Evolutionary conservation across 768 basidiomycete genomes (phyloP).

Genomic region (Suillus cothurnatus): DNA sequence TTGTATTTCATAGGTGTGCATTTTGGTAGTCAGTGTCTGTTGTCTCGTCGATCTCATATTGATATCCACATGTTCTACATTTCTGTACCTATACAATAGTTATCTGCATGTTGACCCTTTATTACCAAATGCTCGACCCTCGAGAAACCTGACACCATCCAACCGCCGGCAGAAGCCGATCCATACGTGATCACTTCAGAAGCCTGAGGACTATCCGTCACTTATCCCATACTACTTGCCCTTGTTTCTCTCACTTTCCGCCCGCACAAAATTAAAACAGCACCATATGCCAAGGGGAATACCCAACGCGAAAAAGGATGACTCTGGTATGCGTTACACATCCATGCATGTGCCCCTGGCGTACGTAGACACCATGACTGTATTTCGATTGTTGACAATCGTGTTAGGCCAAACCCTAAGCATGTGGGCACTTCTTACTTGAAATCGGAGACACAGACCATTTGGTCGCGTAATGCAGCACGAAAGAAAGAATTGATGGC

Average conservation of each 20-base stretch:
- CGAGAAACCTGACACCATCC: neutral
- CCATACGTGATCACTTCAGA: neutral
- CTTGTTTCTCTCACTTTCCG: neutral
- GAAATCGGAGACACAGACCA: conserved; percentile 70
- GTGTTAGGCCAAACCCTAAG: conserved; percentile 72
- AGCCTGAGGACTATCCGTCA: neutral
- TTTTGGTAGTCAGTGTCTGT: conserved; percentile 57
- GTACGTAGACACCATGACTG: conserved; percentile 41
- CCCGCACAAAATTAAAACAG: neutral
- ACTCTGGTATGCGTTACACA: conserved; percentile 81
- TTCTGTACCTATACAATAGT: conserved; percentile 22
- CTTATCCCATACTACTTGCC: neutral
- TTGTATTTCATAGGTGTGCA: conserved; percentile 53
- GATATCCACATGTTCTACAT: conserved; percentile 18
- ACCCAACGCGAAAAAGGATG: conserved; percentile 79
- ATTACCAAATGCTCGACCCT: neutral
- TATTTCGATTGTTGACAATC: conserved; percentile 13
- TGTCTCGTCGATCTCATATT: conserved; percentile 16
- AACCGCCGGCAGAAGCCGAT: conserved; percentile 5
- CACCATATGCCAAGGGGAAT: conserved; percentile 75
- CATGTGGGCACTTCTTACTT: conserved; percentile 78
- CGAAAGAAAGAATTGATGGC: conserved; percentile 49
- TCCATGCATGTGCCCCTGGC: conserved; percentile 78
- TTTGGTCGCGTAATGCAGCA: conserved; percentile 71
- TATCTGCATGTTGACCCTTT: neutral